Evolutionary conservation across 345 rosid species (phyloP).

Genomic region (Citropsis articulata): DNA sequence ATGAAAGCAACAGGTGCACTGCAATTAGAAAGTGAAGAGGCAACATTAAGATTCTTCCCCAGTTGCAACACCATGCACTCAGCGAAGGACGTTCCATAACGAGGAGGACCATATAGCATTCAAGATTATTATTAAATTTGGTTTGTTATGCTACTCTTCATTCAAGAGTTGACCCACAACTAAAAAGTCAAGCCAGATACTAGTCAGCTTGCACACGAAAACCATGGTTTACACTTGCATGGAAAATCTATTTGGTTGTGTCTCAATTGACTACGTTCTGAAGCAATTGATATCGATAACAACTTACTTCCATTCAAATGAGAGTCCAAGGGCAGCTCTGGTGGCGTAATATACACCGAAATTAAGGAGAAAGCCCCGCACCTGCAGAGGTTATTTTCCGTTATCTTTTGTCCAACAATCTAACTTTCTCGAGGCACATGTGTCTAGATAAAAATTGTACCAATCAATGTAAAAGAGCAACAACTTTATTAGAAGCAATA

Average conservation of each 20-base stretch:
- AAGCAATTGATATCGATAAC: conserved; percentile 1
- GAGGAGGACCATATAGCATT: background rate
- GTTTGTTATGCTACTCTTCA: background rate
- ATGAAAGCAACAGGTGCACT: conserved; percentile 97
- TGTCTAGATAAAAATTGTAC: background rate
- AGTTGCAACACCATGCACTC: background rate
- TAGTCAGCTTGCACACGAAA: background rate
- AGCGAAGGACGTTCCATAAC: background rate
- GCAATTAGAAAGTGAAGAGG: conserved; percentile 26
- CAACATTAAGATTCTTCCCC: conserved; percentile 15
- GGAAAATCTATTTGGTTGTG: conserved; percentile 2
- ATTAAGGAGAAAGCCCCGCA: conserved; percentile 92
- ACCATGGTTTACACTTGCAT: background rate
- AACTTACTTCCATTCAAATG: conserved; percentile 86
- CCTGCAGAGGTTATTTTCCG: conserved; percentile 41
- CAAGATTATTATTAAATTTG: background rate
- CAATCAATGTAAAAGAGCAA: conserved; percentile 1
- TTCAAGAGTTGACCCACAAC: background rate
- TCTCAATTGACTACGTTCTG: background rate
- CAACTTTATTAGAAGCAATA: background rate
- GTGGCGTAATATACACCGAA: conserved; percentile 93
- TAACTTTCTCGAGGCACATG: conserved; percentile 1
- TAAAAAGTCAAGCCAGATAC: background rate
- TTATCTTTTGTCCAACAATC: conserved; percentile 10
- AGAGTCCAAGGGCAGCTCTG: conserved; percentile 88